Base-by-base conservation (phyloP, 2,329 filamentous ascomycete genomes). In the Aureobasidium sp. region DNA sequence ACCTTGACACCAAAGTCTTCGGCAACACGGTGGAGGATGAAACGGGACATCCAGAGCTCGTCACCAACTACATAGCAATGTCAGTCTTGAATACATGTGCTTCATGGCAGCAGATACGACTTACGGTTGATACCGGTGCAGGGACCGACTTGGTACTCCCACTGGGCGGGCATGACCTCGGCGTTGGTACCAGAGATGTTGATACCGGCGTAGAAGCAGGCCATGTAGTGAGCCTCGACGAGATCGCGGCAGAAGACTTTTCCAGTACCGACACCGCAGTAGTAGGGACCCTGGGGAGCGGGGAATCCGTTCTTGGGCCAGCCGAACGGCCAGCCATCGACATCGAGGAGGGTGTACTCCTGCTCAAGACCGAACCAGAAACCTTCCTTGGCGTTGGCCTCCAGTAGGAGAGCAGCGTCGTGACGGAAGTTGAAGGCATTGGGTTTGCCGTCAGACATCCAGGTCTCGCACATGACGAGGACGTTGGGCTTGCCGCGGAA, bases 391-490 rank as follows among this genome's bases (percentile, higher is more conserved):
- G 86, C 86, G 77, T 97, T 86, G 66, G 86, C 83, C 77, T 94
- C 86, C 90, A 97, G 96, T 71, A 97, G 82, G 77, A 94, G 88
- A 73, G 85, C 85, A 72, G 87, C 89, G 73, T 97, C 93, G 76
- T 97, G 89, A 69, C 94, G 90, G 87, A 88, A 90, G 88, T 99
- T 99, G 88, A 85, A 97, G 79, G 96, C 92, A 87, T 97, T 99
- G 78, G 94, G 94, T 66, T 86, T 91, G 74, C 91, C 92, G 78
- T 97, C 92, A 67, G 89, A 82, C 75, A 93, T 91, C 89, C 91
- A 97, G 78, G 90, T 96, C 82, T 97, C 93, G 74, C 87, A 85
- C 72, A 97, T 88, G 71, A 97, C 93, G 70, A 97, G 85, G 76
- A 97, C 88, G 83, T 97, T 97, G 78, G 91, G 89, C 64, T 85